Evolutionary conservation across 2,329 filamentous ascomycete species (phyloP), one percentile per base, ranked within the genome.

Genomic region (Verticillium klebahnii): DNA sequence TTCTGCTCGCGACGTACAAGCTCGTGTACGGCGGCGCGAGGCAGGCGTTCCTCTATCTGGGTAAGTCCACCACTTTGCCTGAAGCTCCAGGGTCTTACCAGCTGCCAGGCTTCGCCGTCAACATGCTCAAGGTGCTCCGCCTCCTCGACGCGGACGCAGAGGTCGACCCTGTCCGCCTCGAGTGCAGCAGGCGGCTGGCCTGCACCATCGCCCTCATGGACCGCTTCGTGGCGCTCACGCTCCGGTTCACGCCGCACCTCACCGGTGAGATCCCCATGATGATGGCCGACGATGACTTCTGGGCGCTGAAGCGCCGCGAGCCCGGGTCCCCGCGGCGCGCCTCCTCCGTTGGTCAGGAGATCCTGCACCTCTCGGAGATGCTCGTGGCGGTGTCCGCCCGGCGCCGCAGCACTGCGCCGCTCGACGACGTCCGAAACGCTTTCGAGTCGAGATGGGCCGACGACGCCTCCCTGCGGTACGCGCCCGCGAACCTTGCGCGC

Each of bases 121-220:
- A 58, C 23, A 58, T 58, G 56, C 36, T 58, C 34, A 58, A 57
- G 32, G 55, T 57, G 15, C 55, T 57, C 8, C 55, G 55, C 3
- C 32, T 57, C 15, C 55, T 57, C 5, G 55, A 57, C 31, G 29
- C 34, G 9, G 31, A 37, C 15, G 55, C 55, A 23, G 55, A 56
- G 25, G 32, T 56, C 54, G 37, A 40, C 15, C 55, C 55, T 1
- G 55, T 57, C 11, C 29, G 55, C 12, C 55, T 57, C 32, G 55
- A 57, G 19, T 57, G 55, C 31, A 57, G 55, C 31, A 32, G 55
- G 8, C 15, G 55, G 7, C 55, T 57, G 17, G 54, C 54, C 15
- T 19, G n/a, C 7, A 45, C n/a, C 39, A 45, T 45, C 39, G 17
- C 39, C 17, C 39, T 19, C 17, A 19, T 19, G 17, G 8, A 45